Evolutionary conservation across 805 yeast genomes (phyloP), one percentile per base, ranked within the genome.

Genomic region (Metschnikowia reukaufii): DNA sequence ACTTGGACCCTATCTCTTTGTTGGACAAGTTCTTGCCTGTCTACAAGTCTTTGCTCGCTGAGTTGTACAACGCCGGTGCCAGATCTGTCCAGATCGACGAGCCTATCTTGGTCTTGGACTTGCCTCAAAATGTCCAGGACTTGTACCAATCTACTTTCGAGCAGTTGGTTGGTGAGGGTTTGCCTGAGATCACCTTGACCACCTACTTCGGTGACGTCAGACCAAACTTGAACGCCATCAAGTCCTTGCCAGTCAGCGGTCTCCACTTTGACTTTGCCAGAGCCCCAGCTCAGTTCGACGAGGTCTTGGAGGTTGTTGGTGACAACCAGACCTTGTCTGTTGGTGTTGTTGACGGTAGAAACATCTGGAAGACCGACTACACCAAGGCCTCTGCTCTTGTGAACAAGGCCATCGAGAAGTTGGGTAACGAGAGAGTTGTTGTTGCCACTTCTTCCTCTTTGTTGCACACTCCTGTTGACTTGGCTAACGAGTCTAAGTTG

Each of bases 311-410:
- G 49, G 76, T 86, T 64, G 74, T 92, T 50, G 68, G 78, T 58
- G 80, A 76, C 55, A 74, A 82, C 57, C 96, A 94, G 79, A 75
- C 78, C 55, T 79, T 94, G 67, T 92, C 98, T 53, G 96, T 86
- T 58, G 99, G 99, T 88, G 82, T 94, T 63, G 91, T 94, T 65
- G 95, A 90, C 66, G 99, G 99, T 77, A 90, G 99, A 83, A 94
- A 94, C 85, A 89, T 94, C 77, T 94, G 99, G 99, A 94, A 94
- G 83, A 86, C 96, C 73, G 86, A 94, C 80, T 88, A 86, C 67
- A 71, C 94, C 66, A 83, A 83, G 76, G 95, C 99, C 59, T 76
- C 90, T 66, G 87, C 74, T 55, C 68, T 86, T 56, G 96, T 89
- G 63, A 77, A 85, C 69, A 79, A 82, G 73, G 97, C 96, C 61